Base-by-base conservation (phyloP, 2,329 filamentous ascomycete genomes). In the Pseudogymnoascus sp. region DNA sequence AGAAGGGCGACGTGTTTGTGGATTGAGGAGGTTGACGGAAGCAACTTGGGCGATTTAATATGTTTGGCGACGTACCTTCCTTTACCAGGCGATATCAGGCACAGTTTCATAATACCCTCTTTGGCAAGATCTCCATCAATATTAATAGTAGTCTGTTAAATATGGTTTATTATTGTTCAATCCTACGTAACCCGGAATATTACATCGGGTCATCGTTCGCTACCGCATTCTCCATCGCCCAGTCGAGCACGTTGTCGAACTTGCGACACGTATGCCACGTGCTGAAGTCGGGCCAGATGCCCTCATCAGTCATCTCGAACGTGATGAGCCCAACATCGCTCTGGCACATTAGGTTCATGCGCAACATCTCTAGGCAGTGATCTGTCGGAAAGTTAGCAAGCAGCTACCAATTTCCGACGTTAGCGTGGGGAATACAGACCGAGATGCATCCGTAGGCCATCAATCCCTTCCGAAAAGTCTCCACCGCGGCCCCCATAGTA, bases 201-300 rank as follows among this genome's bases (percentile, higher is more conserved):
- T 53, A 53, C 44, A 53, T 53, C 44, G 44, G 44, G n/a, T 72
- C 70, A 69, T 72, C 71, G 28, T 71, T 72, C 14, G 71, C 71
- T 5, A 82, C 81, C 0, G 79, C 80, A 65, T 84, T 76, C 44
- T 82, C 78, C 56, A 81, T 73, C 0, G 80, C 82, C 82, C 82
- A 84, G 28, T 80, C 72, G 38, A 77, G 73, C 64, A 84, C 77
- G 23, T 72, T 76, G 63, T 83, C 77, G 64, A 82, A 84, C 67
- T 84, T 82, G 36, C 82, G 74, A 70, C 82, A 84, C 6, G 78
- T 80, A 66, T 84, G 81, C 36, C 77, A 74, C 3, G 81, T 81
- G 70, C 79, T 80, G 56, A 83, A 82, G 69, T 84, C 78, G 2
- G 81, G 81, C 82, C 81, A 84, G 64, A 81, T 79, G 50, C 80